Evolutionary conservation across 176 grass and related monocot genomes (phyloP).

Genomic region (Musa schizocarpa): DNA sequence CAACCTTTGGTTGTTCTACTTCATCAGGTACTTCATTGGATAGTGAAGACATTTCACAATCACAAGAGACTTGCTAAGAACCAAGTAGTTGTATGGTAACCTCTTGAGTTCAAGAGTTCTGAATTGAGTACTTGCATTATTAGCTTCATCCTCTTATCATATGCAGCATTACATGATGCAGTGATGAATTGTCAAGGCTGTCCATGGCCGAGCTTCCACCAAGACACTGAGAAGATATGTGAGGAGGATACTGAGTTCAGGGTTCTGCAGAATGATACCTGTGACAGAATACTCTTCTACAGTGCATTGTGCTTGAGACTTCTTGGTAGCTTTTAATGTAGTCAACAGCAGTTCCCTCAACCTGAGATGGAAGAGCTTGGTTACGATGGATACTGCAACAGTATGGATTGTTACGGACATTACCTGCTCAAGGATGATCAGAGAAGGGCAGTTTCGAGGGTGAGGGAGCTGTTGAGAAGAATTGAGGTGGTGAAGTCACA

Average conservation of each 20-base stretch:
- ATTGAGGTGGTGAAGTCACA: too few species aligned
- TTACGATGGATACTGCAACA: background rate
- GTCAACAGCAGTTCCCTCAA: background rate
- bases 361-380: background rate
- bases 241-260: background rate
- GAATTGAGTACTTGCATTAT: background rate
- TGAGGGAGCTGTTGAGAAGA: too few species aligned
- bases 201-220: background rate
- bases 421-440: background rate
- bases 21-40: background rate
- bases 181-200: background rate
- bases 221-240: background rate
- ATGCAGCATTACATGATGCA: background rate
- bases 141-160: background rate
- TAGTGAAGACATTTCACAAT: constrained; percentile 1
- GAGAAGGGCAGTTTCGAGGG: too few species aligned
- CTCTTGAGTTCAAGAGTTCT: background rate
- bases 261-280: background rate
- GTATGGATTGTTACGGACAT: background rate
- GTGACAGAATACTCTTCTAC: background rate
- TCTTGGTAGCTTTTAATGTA: background rate
- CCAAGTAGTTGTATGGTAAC: background rate
- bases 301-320: background rate
- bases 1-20: background rate
- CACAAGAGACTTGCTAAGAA: background rate